Conservation (phyloP, 2,329 filamentous ascomycete genomes). For the Clarireedia hainanense region DNA sequence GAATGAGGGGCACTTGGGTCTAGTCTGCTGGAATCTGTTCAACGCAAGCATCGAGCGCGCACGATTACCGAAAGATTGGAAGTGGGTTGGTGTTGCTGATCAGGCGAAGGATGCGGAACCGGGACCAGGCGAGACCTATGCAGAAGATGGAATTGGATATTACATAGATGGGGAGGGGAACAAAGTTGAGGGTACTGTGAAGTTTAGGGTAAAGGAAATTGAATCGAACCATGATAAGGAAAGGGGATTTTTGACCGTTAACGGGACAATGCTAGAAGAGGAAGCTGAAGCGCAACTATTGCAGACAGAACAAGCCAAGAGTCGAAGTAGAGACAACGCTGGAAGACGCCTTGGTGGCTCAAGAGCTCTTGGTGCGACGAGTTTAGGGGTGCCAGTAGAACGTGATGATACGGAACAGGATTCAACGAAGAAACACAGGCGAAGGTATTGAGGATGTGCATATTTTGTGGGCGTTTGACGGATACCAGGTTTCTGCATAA, state of each 20-base stretch:
- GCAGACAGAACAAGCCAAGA: constrained; percentile 42
- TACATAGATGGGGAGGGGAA: constrained; percentile 68
- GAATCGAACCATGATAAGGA: constrained; percentile 70
- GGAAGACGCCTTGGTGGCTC: constrained; percentile 28
- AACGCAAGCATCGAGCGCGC: constrained; percentile 77
- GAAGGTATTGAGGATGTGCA: constrained; percentile 5
- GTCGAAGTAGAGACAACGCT: constrained; percentile 34
- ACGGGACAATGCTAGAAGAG: constrained; percentile 74
- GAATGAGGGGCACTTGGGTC: constrained; percentile 79
- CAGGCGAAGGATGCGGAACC: constrained; percentile 29
- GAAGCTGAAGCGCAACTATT: constrained; percentile 56
- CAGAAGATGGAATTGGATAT: constrained; percentile 55
- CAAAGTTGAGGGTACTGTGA: constrained; percentile 61
- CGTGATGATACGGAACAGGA: constrained; percentile 11
- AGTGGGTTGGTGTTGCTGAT: constrained; percentile 54
- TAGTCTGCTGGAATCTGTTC: constrained; percentile 87
- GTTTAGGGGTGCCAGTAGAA: constrained; percentile 24
- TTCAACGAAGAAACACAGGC: constrained; percentile 3
- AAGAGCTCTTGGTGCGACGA: constrained; percentile 26
- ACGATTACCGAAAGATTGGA: constrained; percentile 71
- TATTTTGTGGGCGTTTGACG: not conserved
- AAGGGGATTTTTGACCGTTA: constrained; percentile 74
- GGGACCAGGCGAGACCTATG: constrained; percentile 34
- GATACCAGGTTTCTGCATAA: constrained; percentile 10
- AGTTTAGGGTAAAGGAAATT: constrained; percentile 77